Base-by-base conservation (phyloP, 2,329 filamentous ascomycete species). In the Botrytis galanthina region DNA sequence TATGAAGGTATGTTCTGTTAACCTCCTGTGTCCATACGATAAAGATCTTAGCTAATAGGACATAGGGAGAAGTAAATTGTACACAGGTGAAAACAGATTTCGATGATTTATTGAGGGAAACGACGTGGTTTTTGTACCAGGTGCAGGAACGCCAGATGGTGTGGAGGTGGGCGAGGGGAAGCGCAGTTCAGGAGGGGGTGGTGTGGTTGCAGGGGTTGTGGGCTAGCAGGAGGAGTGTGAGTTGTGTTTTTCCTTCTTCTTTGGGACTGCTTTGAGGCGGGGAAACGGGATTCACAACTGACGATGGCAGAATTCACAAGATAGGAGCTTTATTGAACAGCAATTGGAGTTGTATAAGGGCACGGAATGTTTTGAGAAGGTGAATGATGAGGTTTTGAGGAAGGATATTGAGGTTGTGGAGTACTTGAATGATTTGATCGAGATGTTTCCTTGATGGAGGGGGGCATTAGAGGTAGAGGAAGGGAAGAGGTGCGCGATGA, bases 301-400 rank as follows among this genome's bases (percentile, higher is more conserved):
- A 72, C 32, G 16, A 14, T 32, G 22, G 46, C 39, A 81, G 80
- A 81, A 81, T 63, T 74, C 71, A 42, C 79, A 80, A 71, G 64
- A 81, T n/a, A 61, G 77, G 35, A 78, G 76, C 44, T 81, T 81
- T 61, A 81, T 81, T 44, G 80, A 81, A 74, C 80, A 81, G 73
- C 79, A 81, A 60, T 74, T 81, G 72, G 73, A 37, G 29, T 69
- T 80, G 35, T 81, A 80, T 76, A 66, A 54, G 35, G 62, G 71
- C 14, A 78, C 77, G 22, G 72, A 74, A 5, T 81, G 80, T 74
- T 81, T 80, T 74, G 75, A 73, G 68, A 79, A 74, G 35, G 73
- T 80, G 63, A 79, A 75, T 57, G 73, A 79, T 32, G 80, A 81
- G 74, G 79, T 81, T 32, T 51, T 81, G 66, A 78, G 77, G 66